A percentile compares a stretch with the other conserved stretches of the same genome.
Conservation (phyloP, 148 eudicot species). For the Spergularia marina region DNA sequence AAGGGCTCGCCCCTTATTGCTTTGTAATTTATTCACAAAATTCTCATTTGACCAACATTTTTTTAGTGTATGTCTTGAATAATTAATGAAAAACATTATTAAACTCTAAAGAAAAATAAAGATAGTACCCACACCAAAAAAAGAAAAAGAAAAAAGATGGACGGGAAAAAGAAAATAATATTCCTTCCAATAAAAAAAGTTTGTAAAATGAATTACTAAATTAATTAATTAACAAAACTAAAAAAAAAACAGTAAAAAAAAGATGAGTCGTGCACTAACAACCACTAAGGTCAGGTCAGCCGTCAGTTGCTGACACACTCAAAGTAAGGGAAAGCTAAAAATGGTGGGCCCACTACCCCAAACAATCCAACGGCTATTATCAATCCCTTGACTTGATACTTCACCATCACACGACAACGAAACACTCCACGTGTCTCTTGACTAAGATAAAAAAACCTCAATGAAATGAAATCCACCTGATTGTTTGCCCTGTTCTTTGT, state of each 20-base stretch:
- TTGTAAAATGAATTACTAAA: background rate
- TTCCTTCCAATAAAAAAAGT: background rate
- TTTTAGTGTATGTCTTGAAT: no score
- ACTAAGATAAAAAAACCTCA: conserved; percentile 6
- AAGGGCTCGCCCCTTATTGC: no score
- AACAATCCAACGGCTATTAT: conserved; percentile 13
- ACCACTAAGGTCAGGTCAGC: conserved; percentile 25
- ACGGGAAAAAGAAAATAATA: no score
- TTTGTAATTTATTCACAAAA: no score
- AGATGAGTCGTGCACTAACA: conserved; percentile 21
- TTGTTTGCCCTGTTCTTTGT: background rate
- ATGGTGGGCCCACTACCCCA: conserved; percentile 15
- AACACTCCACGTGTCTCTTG: conserved; percentile 14
- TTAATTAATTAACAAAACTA: background rate
- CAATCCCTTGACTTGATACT: conserved; percentile 19
- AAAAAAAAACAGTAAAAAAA: background rate
- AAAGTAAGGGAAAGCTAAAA: conserved; percentile 16
- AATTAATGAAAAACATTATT: no score
- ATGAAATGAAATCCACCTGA: conserved; percentile 4
- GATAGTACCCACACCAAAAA: no score
- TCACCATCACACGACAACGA: background rate
- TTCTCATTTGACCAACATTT: no score
- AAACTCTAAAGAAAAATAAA: no score
- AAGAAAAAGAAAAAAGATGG: no score
- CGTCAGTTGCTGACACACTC: conserved; percentile 33